These are phyloP conservation scores for Venturiaceae sp. DNA, from an alignment of 2,329 filamentous ascomycete genomes.

Conservation along the genomic window DNA sequence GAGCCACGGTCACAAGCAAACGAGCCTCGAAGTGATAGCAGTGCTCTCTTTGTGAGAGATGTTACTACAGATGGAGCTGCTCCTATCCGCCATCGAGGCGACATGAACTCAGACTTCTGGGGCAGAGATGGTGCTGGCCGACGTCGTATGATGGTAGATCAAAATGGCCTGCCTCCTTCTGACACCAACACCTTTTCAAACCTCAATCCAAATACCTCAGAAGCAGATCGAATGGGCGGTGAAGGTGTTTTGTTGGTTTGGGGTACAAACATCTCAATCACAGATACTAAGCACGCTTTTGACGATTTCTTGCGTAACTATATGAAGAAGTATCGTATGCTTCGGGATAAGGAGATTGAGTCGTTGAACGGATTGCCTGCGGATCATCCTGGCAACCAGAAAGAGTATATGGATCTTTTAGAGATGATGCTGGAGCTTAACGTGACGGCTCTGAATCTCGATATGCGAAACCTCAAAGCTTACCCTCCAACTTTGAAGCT, in stretches of 20 bases:
- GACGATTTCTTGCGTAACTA: slow-evolving; percentile 91
- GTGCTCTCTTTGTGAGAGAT: slow-evolving; percentile 72
- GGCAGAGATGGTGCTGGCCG: slow-evolving; percentile 39
- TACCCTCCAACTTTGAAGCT: slow-evolving; percentile 90
- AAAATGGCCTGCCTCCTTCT: slow-evolving; percentile 51
- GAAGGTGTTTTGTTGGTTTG: slow-evolving; percentile 71
- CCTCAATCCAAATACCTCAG: slow-evolving; percentile 74
- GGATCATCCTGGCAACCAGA: slow-evolving; percentile 61
- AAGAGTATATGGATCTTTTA: slow-evolving; percentile 76
- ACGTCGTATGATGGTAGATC: slow-evolving; percentile 53
- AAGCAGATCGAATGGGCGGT: slow-evolving; percentile 78
- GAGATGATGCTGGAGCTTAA: slow-evolving; percentile 87
- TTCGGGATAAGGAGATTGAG: slow-evolving; percentile 72
- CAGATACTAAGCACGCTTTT: slow-evolving; percentile 78
- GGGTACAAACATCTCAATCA: slow-evolving; percentile 94
- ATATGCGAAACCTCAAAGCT: slow-evolving; percentile 79
- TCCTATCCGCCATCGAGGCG: slow-evolving; percentile 62
- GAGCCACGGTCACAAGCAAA: slow-evolving; percentile 25
- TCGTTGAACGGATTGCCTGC: slow-evolving; percentile 57
- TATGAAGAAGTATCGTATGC: slow-evolving; percentile 87
- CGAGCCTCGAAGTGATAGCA: slow-evolving; percentile 61
- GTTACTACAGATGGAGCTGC: slow-evolving; percentile 39
- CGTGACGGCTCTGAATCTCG: slow-evolving; percentile 74
- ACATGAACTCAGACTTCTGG: slow-evolving; percentile 74
- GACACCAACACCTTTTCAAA: slow-evolving; percentile 57